phyloP scores from a whole-genome alignment of 2,329 filamentous ascomycete species.

The Helicocarpus griseus region DNA sequence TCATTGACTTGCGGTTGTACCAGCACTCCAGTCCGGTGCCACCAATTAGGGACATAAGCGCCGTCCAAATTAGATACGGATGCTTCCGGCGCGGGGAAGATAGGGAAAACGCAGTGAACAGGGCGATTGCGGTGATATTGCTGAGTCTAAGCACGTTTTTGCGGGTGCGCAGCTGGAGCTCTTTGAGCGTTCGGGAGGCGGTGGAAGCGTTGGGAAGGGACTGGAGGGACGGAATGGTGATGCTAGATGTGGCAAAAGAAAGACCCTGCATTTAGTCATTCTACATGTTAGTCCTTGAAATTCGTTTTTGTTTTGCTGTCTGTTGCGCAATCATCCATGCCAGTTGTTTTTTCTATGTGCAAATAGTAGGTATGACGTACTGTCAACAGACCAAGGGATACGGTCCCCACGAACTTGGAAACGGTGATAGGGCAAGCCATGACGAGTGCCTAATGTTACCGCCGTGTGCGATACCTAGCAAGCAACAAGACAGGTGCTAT shows the following conservation, averaged over 20 bases:
- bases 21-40: slow-evolving; percentile 54
- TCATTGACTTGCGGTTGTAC: slow-evolving; percentile 53
- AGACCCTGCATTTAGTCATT: slow-evolving; percentile 53
- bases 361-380: slow-evolving; percentile 43
- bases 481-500: background rate
- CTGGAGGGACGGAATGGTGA: slow-evolving; percentile 72
- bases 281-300: background rate
- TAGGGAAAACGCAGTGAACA: slow-evolving; percentile 67
- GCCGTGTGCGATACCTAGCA: background rate
- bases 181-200: slow-evolving; percentile 60
- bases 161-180: slow-evolving; percentile 54
- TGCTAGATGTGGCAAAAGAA: slow-evolving; percentile 70
- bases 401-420: slow-evolving; percentile 87
- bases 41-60: slow-evolving; percentile 46
- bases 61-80: slow-evolving; percentile 84
- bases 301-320: slow-evolving; percentile 1
- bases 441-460: slow-evolving; percentile 11
- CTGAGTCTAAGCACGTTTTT: slow-evolving; percentile 59
- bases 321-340: slow-evolving; percentile 4
- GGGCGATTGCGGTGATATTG: slow-evolving; percentile 57
- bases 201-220: slow-evolving; percentile 65
- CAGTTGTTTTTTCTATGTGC: slow-evolving; percentile 1
- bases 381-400: slow-evolving; percentile 78
- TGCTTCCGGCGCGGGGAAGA: slow-evolving; percentile 68
- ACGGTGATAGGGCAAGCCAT: slow-evolving; percentile 64